These are phyloP conservation scores for Penicillium sp. DNA, from an alignment of 2,329 filamentous ascomycete genomes.

Conservation along the genomic window DNA sequence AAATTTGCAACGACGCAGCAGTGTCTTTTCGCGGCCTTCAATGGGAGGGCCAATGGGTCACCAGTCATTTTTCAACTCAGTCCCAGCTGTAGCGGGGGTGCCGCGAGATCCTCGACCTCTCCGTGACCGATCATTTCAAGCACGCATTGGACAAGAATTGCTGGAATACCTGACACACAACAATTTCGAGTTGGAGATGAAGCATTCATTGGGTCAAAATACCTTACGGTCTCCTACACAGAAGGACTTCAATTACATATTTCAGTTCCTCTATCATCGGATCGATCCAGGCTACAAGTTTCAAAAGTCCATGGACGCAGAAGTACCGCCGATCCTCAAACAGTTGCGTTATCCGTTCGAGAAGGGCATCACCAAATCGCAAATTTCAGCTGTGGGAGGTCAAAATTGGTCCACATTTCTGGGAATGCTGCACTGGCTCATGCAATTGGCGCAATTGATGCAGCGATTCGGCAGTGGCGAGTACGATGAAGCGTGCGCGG, in stretches of 20 bases:
- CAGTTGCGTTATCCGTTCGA: slow-evolving; percentile 93
- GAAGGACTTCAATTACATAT: slow-evolving; percentile 97
- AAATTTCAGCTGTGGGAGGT: slow-evolving; percentile 88
- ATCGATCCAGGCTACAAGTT: slow-evolving; percentile 94
- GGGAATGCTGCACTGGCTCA: slow-evolving; percentile 95
- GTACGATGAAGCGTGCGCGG: slow-evolving; percentile 85
- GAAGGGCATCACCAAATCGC: slow-evolving; percentile 91
- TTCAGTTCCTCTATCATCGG: slow-evolving; percentile 93
- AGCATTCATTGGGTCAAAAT: slow-evolving; percentile 84
- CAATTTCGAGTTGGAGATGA: slow-evolving; percentile 98
- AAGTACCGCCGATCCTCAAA: slow-evolving; percentile 86
- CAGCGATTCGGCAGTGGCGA: slow-evolving; percentile 71
- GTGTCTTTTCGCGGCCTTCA: slow-evolving; percentile 72
- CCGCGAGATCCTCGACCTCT: slow-evolving; percentile 82
- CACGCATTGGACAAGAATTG: slow-evolving; percentile 78
- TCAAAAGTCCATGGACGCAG: slow-evolving; percentile 88
- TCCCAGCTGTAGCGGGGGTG: slow-evolving; percentile 71
- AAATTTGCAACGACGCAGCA: slow-evolving; percentile 64
- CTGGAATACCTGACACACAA: slow-evolving; percentile 86
- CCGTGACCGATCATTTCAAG: slow-evolving; percentile 72
- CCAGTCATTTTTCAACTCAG: slow-evolving; percentile 92
- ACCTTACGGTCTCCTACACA: slow-evolving; percentile 91
- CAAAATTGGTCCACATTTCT: slow-evolving; percentile 97
- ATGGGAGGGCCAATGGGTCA: slow-evolving; percentile 62
- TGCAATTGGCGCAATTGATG: slow-evolving; percentile 93